These are phyloP conservation scores for Botrytis fabae DNA, from an alignment of 2,329 filamentous ascomycete genomes.

Conservation along the genomic window DNA sequence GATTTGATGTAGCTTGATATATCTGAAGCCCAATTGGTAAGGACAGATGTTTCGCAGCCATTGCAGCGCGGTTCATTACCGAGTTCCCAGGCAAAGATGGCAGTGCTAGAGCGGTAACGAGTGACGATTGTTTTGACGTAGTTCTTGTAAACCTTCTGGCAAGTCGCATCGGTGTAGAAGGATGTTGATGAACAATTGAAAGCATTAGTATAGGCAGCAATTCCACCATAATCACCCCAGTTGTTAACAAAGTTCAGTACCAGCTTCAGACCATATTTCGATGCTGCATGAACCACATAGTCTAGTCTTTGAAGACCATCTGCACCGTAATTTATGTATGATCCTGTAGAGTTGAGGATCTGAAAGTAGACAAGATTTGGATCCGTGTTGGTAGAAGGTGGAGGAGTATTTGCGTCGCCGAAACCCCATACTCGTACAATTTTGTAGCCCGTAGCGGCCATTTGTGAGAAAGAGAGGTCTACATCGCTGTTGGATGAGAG, in stretches of 20 bases:
- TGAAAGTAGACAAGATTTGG: conserved; percentile 49
- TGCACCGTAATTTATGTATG: conserved; percentile 62
- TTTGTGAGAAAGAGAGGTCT: conserved; percentile 40
- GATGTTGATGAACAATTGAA: conserved; percentile 53
- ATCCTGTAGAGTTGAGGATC: conserved; percentile 47
- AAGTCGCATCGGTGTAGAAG: conserved; percentile 57
- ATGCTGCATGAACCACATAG: conserved; percentile 60
- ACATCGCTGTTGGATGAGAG: conserved; percentile 55
- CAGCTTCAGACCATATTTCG: conserved; percentile 59
- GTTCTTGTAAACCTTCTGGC: conserved; percentile 56
- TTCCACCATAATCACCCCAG: conserved; percentile 67
- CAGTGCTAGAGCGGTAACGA: conserved; percentile 57
- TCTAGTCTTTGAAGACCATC: conserved; percentile 66
- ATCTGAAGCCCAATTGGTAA: conserved; percentile 59
- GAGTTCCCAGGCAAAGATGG: conserved; percentile 68
- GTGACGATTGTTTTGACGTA: conserved; percentile 61
- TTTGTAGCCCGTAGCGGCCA: conserved; percentile 50
- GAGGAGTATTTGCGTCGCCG: conserved; percentile 18
- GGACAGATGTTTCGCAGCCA: conserved; percentile 56
- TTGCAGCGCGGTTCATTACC: conserved; percentile 66
- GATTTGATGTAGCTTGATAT: conserved; percentile 64
- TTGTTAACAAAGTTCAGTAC: conserved; percentile 68
- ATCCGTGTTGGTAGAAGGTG: conserved; percentile 25
- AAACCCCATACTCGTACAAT: conserved; percentile 60
- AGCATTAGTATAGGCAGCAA: conserved; percentile 56